A percentile compares a stretch with the other conserved stretches of the same genome.
These are phyloP conservation scores for Huntiella decipiens DNA, from an alignment of 2,329 filamentous ascomycete genomes.

Conservation along the genomic window DNA sequence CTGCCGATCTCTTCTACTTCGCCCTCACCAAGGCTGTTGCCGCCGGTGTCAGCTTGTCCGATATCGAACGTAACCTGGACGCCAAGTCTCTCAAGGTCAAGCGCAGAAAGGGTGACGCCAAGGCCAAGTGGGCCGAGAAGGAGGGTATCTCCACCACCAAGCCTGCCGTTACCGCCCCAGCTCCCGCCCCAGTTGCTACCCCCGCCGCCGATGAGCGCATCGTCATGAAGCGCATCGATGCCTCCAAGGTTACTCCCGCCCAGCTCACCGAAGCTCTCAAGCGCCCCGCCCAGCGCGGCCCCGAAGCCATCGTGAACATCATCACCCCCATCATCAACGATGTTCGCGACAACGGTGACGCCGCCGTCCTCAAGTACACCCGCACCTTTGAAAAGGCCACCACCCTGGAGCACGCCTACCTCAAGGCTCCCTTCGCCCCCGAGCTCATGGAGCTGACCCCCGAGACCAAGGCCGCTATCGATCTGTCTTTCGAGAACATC, in stretches of 20 bases:
- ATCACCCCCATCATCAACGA: constrained; percentile 83
- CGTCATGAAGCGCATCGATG: constrained; percentile 62
- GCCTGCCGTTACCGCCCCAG: constrained; percentile 16
- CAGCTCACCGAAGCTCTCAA: constrained; percentile 59
- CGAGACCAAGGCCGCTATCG: constrained; percentile 83
- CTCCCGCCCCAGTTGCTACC: constrained; percentile 15
- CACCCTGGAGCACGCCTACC: constrained; percentile 69
- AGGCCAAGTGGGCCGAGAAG: constrained; percentile 78
- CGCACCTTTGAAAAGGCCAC: constrained; percentile 97
- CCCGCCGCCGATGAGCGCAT: constrained; percentile 36
- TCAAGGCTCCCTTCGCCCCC: constrained; percentile 73
- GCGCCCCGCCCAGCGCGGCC: constrained; percentile 81
- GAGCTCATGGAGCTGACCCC: constrained; percentile 67
- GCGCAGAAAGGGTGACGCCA: constrained; percentile 80
- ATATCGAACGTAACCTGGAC: constrained; percentile 83
- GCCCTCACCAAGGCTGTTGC: constrained; percentile 75
- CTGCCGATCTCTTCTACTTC: constrained; percentile 91
- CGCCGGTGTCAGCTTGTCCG: constrained; percentile 66
- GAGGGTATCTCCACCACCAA: constrained; percentile 41
- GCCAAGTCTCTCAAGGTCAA: constrained; percentile 92
- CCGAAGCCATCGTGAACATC: constrained; percentile 82
- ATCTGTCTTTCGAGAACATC: constrained; percentile 87
- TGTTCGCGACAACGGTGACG: constrained; percentile 67
- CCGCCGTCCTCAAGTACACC: constrained; percentile 76
- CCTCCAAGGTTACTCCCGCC: constrained; percentile 40